Percentiles rank a stretch among this genome's conserved stretches.
These are phyloP conservation scores for Arabidopsis lyrata DNA, from an alignment of 441 rosid species.

Conservation along the genomic window DNA sequence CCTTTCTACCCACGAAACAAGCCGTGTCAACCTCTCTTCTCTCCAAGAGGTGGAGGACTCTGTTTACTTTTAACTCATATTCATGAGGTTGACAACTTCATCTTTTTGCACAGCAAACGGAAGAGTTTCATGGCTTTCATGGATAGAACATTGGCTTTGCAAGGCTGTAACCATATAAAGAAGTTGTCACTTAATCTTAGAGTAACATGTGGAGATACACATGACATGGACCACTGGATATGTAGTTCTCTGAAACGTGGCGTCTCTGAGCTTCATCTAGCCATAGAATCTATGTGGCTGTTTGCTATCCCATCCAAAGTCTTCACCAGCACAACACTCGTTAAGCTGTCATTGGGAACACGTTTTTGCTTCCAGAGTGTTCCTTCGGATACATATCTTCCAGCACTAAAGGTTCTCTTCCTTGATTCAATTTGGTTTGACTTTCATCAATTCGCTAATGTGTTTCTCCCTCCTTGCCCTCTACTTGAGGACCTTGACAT, in stretches of 20 bases:
- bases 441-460: background rate
- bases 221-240: background rate
- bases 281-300: background rate
- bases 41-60: no score
- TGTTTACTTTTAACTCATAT: no score
- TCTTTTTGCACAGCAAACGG: no score
- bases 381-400: background rate
- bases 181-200: no score
- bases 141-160: no score
- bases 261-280: background rate
- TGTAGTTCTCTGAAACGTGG: background rate
- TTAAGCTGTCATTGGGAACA: conserved; percentile 18
- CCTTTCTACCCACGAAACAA: no score
- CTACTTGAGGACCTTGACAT: background rate
- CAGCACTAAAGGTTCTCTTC: background rate
- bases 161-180: no score
- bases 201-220: no score
- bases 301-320: background rate
- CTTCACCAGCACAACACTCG: conserved; percentile 11
- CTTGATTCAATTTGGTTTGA: background rate
- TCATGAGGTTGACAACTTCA: no score
- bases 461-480: background rate
- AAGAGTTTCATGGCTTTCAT: no score
- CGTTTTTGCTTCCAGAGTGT: no score
- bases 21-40: no score